Conservation (phyloP, 1,284 basidiomycete genomes). For the Marasmius sp. region DNA sequence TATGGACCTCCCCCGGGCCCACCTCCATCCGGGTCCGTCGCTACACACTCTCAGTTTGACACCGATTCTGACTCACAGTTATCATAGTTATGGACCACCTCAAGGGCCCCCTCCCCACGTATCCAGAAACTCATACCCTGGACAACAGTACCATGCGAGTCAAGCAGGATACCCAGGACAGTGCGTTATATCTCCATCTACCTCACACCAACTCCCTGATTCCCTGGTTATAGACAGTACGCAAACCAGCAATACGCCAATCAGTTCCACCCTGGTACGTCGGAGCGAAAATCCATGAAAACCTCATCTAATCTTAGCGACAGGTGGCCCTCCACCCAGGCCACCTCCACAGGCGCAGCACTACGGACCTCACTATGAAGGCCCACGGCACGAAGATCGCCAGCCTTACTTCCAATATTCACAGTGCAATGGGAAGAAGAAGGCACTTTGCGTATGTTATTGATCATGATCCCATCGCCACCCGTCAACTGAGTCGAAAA, state of each 20-base stretch:
- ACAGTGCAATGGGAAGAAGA: constrained; percentile 79
- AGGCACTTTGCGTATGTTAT: constrained; percentile 69
- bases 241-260: background rate
- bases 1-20: constrained; percentile 23
- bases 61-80: background rate
- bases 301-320: constrained; percentile 15
- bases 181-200: constrained; percentile 14
- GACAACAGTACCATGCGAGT: constrained; percentile 36
- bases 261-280: background rate
- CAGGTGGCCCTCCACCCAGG: constrained; percentile 45
- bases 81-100: constrained; percentile 17
- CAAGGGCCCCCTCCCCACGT: constrained; percentile 26
- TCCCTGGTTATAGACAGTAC: background rate
- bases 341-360: constrained; percentile 66
- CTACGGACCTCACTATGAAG: constrained; percentile 66
- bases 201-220: background rate
- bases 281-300: constrained; percentile 8
- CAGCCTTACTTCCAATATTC: constrained; percentile 82
- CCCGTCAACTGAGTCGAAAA: background rate
- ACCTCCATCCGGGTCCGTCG: constrained; percentile 18
- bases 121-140: constrained; percentile 31
- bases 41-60: background rate
- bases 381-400: constrained; percentile 44
- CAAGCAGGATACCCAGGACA: constrained; percentile 37
- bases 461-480: background rate